phyloP scores from a whole-genome alignment of 176 grass and related monocot genomes.

The Metroxylon sagu region DNA sequence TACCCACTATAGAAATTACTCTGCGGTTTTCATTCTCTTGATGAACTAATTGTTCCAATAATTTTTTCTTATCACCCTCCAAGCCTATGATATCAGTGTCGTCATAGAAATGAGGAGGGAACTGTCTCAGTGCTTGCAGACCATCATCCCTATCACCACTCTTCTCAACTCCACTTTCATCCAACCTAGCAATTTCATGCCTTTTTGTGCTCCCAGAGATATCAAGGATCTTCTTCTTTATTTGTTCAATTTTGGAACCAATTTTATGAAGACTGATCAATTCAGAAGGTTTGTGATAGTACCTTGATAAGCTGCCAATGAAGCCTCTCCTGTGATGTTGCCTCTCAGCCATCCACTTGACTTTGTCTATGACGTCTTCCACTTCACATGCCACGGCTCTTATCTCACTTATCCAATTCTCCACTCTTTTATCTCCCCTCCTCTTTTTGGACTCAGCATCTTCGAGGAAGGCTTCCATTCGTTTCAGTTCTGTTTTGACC shows the following conservation, averaged over 20 bases:
- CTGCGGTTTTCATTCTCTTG: neutral
- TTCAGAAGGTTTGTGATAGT: neutral
- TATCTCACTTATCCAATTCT: too few relatives aligned
- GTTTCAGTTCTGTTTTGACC: conserved; percentile 3
- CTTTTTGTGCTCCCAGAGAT: conserved; percentile 2
- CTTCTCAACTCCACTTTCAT: too few relatives aligned
- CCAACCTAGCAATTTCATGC: conserved; percentile 9
- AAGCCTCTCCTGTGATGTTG: too few relatives aligned
- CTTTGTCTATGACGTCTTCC: neutral
- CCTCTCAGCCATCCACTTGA: neutral
- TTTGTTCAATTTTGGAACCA: neutral
- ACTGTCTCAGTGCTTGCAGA: neutral
- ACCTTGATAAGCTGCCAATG: too few relatives aligned
- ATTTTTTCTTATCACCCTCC: conserved; percentile 7
- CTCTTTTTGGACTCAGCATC: too few relatives aligned
- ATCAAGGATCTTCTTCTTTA: conserved; percentile 13
- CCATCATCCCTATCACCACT: neutral
- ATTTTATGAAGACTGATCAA: neutral
- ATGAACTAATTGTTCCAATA: conserved; percentile 2
- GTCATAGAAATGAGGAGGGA: neutral
- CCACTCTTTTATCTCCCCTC: too few relatives aligned
- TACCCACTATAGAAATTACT: conserved; percentile 26
- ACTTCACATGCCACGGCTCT: neutral
- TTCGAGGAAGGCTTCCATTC: neutral
- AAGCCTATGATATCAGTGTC: conserved; percentile 11